Percentiles rank a stretch among this genome's conserved stretches.
These are phyloP conservation scores for Aotearoamyces nothofagi DNA, from an alignment of 2,329 filamentous ascomycete species.

Conservation along the genomic window DNA sequence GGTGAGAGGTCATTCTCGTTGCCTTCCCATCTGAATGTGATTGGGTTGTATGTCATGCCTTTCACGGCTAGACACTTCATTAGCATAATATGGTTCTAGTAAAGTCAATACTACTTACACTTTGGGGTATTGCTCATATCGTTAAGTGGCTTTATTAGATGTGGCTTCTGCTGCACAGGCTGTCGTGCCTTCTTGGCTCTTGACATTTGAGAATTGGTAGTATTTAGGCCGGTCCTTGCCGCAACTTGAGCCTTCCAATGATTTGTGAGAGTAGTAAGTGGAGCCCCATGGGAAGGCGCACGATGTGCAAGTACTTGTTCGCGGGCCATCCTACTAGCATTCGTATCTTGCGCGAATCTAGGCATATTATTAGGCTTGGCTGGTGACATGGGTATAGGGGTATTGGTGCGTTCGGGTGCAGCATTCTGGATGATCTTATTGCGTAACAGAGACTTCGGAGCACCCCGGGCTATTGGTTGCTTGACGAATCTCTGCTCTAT, in stretches of 20 bases:
- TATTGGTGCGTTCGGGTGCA: conserved; percentile 34
- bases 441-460: conserved; percentile 47
- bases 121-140: conserved; percentile 60
- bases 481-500: conserved; percentile 74
- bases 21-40: conserved; percentile 82
- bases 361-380: conserved; percentile 34
- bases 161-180: conserved; percentile 56
- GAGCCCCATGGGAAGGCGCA: conserved; percentile 28
- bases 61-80: conserved; percentile 52
- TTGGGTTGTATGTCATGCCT: conserved; percentile 91
- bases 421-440: conserved; percentile 41
- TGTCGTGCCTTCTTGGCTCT: conserved; percentile 39
- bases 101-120: conserved; percentile 37
- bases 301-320: conserved; percentile 47
- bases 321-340: conserved; percentile 48
- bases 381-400: conserved; percentile 41
- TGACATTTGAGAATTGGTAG: conserved; percentile 29
- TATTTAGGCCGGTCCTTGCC: conserved; percentile 25
- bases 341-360: conserved; percentile 49
- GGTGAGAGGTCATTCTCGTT: conserved; percentile 74
- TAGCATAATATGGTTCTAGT: conserved; percentile 2
- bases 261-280: conserved; percentile 30
- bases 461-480: conserved; percentile 54
- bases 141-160: conserved; percentile 75
- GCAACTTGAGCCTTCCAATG: conserved; percentile 22